These are phyloP conservation scores for Nitzschia sp. DNA, from an alignment of 108 stramenopile species.

Conservation along the genomic window DNA sequence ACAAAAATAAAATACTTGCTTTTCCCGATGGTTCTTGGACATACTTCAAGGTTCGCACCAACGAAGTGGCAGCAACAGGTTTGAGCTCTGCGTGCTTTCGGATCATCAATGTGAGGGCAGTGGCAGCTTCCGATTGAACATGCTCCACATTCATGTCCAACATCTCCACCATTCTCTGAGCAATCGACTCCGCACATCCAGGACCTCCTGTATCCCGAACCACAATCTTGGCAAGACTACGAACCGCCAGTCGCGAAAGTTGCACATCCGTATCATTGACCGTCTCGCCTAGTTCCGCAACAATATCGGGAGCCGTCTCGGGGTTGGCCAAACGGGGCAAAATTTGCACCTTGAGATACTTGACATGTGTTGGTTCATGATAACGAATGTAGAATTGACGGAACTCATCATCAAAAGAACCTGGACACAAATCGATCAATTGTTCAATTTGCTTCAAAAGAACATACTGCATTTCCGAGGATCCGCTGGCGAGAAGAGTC, in stretches of 20 bases:
- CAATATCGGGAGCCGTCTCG: conserved; percentile 89
- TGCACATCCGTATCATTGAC: conserved; percentile 79
- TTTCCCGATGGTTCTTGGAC: conserved; percentile 84
- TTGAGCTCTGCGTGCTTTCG: conserved; percentile 78
- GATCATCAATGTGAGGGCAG: conserved; percentile 75
- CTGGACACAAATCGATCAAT: conserved; percentile 89
- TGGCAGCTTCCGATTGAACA: conserved; percentile 84
- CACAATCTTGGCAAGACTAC: conserved; percentile 89
- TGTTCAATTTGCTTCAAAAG: conserved; percentile 92
- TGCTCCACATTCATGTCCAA: conserved; percentile 81
- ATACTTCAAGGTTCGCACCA: conserved; percentile 78
- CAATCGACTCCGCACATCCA: conserved; percentile 83
- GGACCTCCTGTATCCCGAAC: conserved; percentile 74
- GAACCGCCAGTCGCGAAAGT: conserved; percentile 84
- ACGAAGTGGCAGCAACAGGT: conserved; percentile 76
- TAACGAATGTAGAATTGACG: conserved; percentile 96
- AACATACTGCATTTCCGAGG: conserved; percentile 85
- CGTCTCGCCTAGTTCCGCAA: conserved; percentile 92
- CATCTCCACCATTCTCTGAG: conserved; percentile 87
- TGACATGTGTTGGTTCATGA: conserved; percentile 93
- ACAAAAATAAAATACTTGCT: conserved; percentile 89
- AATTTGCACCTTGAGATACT: conserved; percentile 91
- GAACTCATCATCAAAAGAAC: conserved; percentile 96
- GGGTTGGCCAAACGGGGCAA: conserved; percentile 89
- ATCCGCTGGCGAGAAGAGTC: conserved; percentile 86